These are phyloP conservation scores for Saccharomyces eubayanus DNA, from an alignment of 805 yeast species.

Conservation along the genomic window DNA sequence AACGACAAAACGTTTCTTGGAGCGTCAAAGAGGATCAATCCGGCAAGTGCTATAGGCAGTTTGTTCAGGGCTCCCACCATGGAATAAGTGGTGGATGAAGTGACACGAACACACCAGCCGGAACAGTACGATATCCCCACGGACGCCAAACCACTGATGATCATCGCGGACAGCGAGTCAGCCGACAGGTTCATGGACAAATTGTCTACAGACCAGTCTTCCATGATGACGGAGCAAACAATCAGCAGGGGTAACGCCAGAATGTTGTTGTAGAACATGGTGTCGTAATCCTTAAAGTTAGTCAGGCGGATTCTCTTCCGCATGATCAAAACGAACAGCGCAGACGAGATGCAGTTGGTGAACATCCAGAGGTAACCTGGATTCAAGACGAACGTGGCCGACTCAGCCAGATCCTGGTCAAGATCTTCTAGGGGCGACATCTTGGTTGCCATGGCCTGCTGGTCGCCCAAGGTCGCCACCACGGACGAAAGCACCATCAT, in stretches of 20 bases:
- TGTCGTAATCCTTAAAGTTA: constrained; percentile 92
- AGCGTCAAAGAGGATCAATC: constrained; percentile 89
- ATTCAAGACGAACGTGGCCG: constrained; percentile 20
- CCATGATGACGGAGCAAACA: constrained; percentile 64
- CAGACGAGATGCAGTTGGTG: constrained; percentile 86
- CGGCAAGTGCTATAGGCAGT: constrained; percentile 93
- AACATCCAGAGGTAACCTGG: constrained; percentile 97
- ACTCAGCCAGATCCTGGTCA: constrained; percentile 6
- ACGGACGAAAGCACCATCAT: constrained; percentile 95
- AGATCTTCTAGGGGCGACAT: constrained; percentile 23
- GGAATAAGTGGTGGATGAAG: constrained; percentile 95
- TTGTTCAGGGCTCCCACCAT: constrained; percentile 99
- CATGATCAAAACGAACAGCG: constrained; percentile 87
- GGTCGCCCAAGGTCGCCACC: constrained; percentile 88
- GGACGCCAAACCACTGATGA: constrained; percentile 87
- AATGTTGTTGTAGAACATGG: constrained; percentile 96
- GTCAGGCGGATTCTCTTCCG: constrained; percentile 97
- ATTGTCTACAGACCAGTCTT: constrained; percentile 89
- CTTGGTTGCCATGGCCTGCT: constrained; percentile 28
- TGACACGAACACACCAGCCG: constrained; percentile 99
- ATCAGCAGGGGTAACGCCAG: constrained; percentile 85
- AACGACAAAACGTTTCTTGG: constrained; percentile 89
- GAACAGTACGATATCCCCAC: constrained; percentile 98
- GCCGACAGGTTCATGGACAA: constrained; percentile 67
- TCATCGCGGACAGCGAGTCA: constrained; percentile 65